Base-by-base conservation (phyloP, 2,329 filamentous ascomycete genomes). In the Sclerotinia spermophila region DNA sequence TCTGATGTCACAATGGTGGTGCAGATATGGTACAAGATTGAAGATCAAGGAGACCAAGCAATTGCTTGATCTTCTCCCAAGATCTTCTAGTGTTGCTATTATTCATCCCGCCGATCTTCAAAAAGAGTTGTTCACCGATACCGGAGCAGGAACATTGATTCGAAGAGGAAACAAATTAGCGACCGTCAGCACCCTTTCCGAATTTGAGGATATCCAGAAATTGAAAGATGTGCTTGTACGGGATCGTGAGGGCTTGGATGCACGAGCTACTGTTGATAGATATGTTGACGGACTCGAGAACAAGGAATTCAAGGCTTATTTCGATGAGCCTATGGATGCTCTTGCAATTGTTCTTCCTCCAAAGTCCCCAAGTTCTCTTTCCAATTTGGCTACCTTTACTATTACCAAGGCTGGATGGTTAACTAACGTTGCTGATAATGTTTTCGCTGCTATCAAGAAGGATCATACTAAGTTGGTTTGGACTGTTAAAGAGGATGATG, bases 31-130 rank as follows among this genome's bases (percentile, higher is more conserved):
- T 73, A 98, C 95, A 51, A 89, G 94, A 73, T 86, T 98, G 74
- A 99, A 99, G 89, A 98, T 99, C 81, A 93, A 92, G 83, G 94
- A 99, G 83, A 96, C 97, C 83, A 97, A 97, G 85, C 94, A 97
- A 71, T 87, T 99, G 40, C 84, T 99, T 67, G 92, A 93, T 76
- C 90, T 92, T 65, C 88, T 99, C 27, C 96, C 96, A 67, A 90
- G 93, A 77, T 95, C 92, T 70, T 97, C 95, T 27, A 97, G 93
- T 77, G 95, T 99, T 65, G 96, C 96, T 73, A 98, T 99, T 78
- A 99, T 98, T 76, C 94, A 98, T 82, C 95, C 96, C 2, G 94
- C 92, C 74, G 94, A 97, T 80, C 86, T 99, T 58, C 94, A 98
- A 82, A 97, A 96, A 83, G 96, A 99, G 81, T 84, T 98, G 8